Percentiles rank a stretch among this genome's conserved stretches.
Evolutionary conservation across 1,139 yeast species (phyloP).

Genomic region (Spathaspora sp.): DNA sequence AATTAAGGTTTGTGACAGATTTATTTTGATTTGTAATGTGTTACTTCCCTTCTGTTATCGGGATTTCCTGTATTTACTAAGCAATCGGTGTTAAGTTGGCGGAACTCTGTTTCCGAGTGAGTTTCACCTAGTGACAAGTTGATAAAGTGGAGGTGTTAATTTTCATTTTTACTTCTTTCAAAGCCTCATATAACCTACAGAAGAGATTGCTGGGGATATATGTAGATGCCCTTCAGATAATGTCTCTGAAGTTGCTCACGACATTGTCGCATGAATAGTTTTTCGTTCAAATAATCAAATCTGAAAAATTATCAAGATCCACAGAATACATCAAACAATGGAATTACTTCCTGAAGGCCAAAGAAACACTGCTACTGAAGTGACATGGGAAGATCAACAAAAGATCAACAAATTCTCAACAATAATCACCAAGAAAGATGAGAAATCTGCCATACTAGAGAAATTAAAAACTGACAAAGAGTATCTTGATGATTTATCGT

Average conservation of each 20-base stretch:
- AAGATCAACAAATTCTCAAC: constrained; percentile 86
- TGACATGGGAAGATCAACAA: constrained; percentile 85
- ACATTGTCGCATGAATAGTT: neutral
- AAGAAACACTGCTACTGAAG: constrained; percentile 66
- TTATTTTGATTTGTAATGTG: neutral
- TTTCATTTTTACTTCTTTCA: too few species aligned
- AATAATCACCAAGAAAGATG: constrained; percentile 68
- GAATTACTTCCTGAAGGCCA: constrained; percentile 67
- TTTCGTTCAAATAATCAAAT: neutral
- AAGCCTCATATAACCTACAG: too few species aligned
- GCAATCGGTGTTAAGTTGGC: too few species aligned
- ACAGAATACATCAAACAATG: constrained; percentile 24
- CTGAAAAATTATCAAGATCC: neutral
- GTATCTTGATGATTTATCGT: constrained; percentile 78
- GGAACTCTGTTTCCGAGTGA: too few species aligned
- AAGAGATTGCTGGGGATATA: too few species aligned
- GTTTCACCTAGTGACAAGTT: too few species aligned
- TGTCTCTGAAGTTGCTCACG: neutral
- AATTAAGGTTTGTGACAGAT: neutral
- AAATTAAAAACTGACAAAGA: constrained; percentile 71
- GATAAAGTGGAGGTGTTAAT: too few species aligned
- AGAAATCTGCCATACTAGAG: constrained; percentile 49
- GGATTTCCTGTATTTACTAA: neutral
- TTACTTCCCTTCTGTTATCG: neutral
- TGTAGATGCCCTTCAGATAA: neutral